Conservation (phyloP, 225 moss, liverwort and hornwort species). For the Bryoerythrophyllum caledonicum region DNA sequence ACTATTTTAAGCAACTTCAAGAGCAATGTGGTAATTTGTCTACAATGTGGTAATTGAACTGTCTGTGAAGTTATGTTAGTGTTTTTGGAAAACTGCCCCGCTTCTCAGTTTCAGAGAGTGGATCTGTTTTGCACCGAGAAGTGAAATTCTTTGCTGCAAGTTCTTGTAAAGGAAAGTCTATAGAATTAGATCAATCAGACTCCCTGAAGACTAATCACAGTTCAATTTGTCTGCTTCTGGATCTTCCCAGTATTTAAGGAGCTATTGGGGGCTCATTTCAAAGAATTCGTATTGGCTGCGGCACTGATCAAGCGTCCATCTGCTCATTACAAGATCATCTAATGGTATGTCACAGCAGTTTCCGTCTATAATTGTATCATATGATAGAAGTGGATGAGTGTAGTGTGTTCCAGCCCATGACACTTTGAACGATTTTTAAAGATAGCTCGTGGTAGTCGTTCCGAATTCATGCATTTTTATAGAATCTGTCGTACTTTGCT, state of each 20-base stretch:
- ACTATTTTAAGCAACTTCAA: slow-evolving; percentile 11
- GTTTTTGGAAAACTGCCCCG: slow-evolving; percentile 4
- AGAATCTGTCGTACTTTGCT: slow-evolving; percentile 10
- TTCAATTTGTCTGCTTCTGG: slow-evolving; percentile 35
- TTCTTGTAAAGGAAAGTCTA: slow-evolving; percentile 43
- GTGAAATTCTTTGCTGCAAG: slow-evolving; percentile 21
- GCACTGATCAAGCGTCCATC: slow-evolving; percentile 28
- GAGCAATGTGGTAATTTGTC: slow-evolving; percentile 17
- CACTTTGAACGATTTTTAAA: background rate
- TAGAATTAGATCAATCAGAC: slow-evolving; percentile 28
- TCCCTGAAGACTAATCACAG: slow-evolving; percentile 21
- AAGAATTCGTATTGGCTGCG: slow-evolving; percentile 33
- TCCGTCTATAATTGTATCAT: slow-evolving; percentile 18
- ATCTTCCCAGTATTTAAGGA: slow-evolving; percentile 40
- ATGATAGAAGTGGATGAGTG: slow-evolving; percentile 17
- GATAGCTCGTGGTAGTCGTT: slow-evolving; percentile 1
- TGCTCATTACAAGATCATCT: slow-evolving; percentile 17
- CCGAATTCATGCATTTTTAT: slow-evolving; percentile 7
- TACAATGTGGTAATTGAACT: no score
- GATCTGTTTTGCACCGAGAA: slow-evolving; percentile 28
- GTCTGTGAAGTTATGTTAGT: slow-evolving; percentile 19
- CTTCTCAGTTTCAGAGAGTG: slow-evolving; percentile 27
- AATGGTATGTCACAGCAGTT: slow-evolving; percentile 22
- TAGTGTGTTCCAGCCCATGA: slow-evolving; percentile 16
- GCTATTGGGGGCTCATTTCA: slow-evolving; percentile 25